phyloP scores from a whole-genome alignment of 1,284 basidiomycete species.

The Mrakiaceae sp. region DNA sequence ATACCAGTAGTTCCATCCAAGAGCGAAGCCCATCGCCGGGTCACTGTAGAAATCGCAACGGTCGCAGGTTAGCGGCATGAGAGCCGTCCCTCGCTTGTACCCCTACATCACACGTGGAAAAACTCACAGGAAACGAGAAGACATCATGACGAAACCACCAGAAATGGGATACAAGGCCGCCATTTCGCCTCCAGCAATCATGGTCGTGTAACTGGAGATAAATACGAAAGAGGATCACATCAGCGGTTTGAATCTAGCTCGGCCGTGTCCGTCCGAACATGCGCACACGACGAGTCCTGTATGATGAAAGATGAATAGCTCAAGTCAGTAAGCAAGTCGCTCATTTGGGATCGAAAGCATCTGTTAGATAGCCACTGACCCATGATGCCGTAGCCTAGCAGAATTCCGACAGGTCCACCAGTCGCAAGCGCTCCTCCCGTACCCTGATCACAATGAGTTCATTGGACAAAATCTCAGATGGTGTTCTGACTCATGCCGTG shows the following conservation, averaged over 20 bases:
- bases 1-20: conserved; percentile 29
- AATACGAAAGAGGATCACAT: neutral
- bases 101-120: no score
- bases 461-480: no score
- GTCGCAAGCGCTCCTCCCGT: neutral
- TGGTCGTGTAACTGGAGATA: conserved; percentile 14
- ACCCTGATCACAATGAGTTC: neutral
- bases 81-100: no score
- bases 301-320: conserved; percentile 2
- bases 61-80: conserved; percentile 19
- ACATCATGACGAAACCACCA: conserved; percentile 18
- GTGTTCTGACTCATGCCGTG: no score
- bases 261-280: no score
- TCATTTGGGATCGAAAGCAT: no score
- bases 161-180: conserved; percentile 27
- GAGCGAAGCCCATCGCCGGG: conserved; percentile 27
- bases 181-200: conserved; percentile 33
- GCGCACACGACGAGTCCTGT: neutral
- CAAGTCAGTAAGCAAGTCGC: conserved; percentile 17
- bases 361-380: no score
- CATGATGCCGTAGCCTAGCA: conserved; percentile 26
- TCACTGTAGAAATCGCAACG: conserved; percentile 22
- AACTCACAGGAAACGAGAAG: no score
- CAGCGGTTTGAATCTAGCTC: no score
- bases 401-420: neutral